Percentiles rank a stretch among this genome's conserved stretches.
Evolutionary conservation across 208 protist species (phyloP).

Genomic region (Leishmania major): DNA sequence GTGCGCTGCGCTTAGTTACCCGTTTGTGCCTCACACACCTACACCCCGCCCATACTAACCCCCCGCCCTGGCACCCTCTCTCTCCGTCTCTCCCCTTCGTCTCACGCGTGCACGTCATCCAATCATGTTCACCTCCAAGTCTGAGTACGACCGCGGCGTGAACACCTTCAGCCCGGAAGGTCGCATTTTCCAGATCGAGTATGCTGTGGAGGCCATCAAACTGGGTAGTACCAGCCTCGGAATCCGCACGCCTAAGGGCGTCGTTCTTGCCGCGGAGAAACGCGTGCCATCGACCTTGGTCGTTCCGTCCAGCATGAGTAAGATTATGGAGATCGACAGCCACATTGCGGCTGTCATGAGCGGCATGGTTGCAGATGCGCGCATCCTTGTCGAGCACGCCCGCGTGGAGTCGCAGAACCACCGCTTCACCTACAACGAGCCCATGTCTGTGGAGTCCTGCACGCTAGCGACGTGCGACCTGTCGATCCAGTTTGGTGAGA

Average conservation of each 20-base stretch:
- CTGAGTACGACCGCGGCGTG: slow-evolving; percentile 98
- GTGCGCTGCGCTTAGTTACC: neutral
- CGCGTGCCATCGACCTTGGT: slow-evolving; percentile 97
- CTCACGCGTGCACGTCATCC: neutral
- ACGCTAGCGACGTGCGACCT: slow-evolving; percentile 98
- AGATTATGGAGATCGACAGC: slow-evolving; percentile 98
- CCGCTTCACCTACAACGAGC: slow-evolving; percentile 99
- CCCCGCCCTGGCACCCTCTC: neutral
- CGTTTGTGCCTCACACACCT: neutral
- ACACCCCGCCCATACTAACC: neutral
- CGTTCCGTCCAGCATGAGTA: slow-evolving; percentile 96
- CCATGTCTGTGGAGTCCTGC: slow-evolving; percentile 96
- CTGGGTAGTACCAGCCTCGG: slow-evolving; percentile 98
- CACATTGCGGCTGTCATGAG: slow-evolving; percentile 97
- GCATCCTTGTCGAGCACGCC: slow-evolving; percentile 98
- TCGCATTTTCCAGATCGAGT: slow-evolving; percentile 98
- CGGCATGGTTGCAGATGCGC: slow-evolving; percentile 98
- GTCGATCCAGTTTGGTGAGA: slow-evolving; percentile 97
- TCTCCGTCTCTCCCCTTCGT: neutral
- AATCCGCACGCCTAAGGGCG: slow-evolving; percentile 97
- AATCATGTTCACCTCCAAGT: slow-evolving; percentile 93
- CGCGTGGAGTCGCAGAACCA: slow-evolving; percentile 99
- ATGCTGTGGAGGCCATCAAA: slow-evolving; percentile 93
- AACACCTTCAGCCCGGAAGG: slow-evolving; percentile 99
- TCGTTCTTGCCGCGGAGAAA: slow-evolving; percentile 99